These are phyloP conservation scores for Leishmania martiniquensis DNA, from an alignment of 208 protist genomes.

Conservation along the genomic window DNA sequence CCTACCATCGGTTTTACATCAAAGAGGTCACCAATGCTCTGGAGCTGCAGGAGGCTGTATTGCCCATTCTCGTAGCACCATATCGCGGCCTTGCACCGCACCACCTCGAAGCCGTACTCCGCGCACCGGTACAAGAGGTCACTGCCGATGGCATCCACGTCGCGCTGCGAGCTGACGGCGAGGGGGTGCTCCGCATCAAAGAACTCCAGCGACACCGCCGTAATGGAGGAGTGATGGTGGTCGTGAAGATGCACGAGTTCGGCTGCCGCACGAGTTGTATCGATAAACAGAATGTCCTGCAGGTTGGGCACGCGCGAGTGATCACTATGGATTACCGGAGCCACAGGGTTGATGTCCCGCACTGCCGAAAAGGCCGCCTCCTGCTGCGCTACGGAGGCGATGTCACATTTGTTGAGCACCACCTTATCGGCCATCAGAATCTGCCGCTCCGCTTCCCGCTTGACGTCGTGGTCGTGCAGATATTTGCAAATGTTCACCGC, in stretches of 20 bases:
- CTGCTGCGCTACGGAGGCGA: slow-evolving; percentile 66
- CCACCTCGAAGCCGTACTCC: slow-evolving; percentile 76
- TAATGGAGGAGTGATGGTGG: slow-evolving; percentile 59
- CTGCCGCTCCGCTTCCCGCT: slow-evolving; percentile 83
- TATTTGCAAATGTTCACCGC: slow-evolving; percentile 86
- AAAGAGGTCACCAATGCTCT: slow-evolving; percentile 87
- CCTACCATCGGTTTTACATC: slow-evolving; percentile 84
- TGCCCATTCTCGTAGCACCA: slow-evolving; percentile 53
- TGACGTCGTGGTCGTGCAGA: slow-evolving; percentile 65
- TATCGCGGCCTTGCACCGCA: slow-evolving; percentile 91
- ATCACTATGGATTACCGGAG: slow-evolving; percentile 52
- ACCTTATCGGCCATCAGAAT: slow-evolving; percentile 94
- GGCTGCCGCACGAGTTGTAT: slow-evolving; percentile 63
- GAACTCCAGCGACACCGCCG: slow-evolving; percentile 76
- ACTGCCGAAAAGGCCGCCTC: slow-evolving; percentile 42
- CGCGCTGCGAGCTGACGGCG: slow-evolving; percentile 41
- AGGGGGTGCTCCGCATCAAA: slow-evolving; percentile 41
- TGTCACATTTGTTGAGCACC: slow-evolving; percentile 96
- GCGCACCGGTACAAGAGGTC: slow-evolving; percentile 76
- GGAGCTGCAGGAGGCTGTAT: slow-evolving; percentile 78
- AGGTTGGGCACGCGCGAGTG: slow-evolving; percentile 70
- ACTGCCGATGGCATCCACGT: slow-evolving; percentile 75
- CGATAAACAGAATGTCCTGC: slow-evolving; percentile 74
- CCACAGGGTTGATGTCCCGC: slow-evolving; percentile 69
- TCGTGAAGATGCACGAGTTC: slow-evolving; percentile 70